phyloP scores from a whole-genome alignment of 2,329 filamentous ascomycete genomes.

The Fusarium graminum region DNA sequence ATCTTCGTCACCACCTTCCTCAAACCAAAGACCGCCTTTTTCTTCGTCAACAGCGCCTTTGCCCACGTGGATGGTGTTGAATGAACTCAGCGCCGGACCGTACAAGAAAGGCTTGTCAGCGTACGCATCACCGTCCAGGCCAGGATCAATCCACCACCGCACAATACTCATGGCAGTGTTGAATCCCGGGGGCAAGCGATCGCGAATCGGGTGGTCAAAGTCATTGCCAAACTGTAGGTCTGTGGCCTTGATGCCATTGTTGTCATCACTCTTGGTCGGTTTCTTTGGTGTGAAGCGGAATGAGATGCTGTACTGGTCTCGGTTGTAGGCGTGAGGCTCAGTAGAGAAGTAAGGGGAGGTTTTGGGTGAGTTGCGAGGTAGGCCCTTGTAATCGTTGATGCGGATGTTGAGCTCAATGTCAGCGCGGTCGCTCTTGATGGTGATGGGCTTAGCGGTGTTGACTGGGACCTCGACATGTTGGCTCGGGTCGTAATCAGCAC shows the following conservation, averaged over 20 bases:
- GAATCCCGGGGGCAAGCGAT: conserved; percentile 88
- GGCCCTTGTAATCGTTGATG: conserved; percentile 75
- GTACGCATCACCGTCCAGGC: conserved; percentile 89
- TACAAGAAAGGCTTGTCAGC: conserved; percentile 89
- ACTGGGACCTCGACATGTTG: conserved; percentile 81
- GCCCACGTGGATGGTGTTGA: conserved; percentile 82
- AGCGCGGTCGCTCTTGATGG: conserved; percentile 73
- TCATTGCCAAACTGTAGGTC: conserved; percentile 95
- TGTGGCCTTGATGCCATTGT: conserved; percentile 70
- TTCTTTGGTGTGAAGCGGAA: conserved; percentile 82
- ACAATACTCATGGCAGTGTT: conserved; percentile 86
- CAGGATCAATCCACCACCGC: conserved; percentile 91
- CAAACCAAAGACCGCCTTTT: conserved; percentile 68
- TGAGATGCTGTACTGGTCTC: conserved; percentile 87
- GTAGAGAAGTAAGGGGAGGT: conserved; percentile 83
- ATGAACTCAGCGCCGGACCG: conserved; percentile 82
- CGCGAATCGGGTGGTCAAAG: conserved; percentile 90
- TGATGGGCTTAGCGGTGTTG: conserved; percentile 74
- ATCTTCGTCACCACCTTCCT: conserved; percentile 74
- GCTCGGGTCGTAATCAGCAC: conserved; percentile 78
- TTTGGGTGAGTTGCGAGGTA: conserved; percentile 76
- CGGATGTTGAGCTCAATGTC: conserved; percentile 79
- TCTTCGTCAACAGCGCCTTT: conserved; percentile 60
- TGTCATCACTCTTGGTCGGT: conserved; percentile 37
- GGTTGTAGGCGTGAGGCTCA: conserved; percentile 72